phyloP scores from a whole-genome alignment of 495 filamentous ascomycete genomes.

The Xylaria flabelliformis region DNA sequence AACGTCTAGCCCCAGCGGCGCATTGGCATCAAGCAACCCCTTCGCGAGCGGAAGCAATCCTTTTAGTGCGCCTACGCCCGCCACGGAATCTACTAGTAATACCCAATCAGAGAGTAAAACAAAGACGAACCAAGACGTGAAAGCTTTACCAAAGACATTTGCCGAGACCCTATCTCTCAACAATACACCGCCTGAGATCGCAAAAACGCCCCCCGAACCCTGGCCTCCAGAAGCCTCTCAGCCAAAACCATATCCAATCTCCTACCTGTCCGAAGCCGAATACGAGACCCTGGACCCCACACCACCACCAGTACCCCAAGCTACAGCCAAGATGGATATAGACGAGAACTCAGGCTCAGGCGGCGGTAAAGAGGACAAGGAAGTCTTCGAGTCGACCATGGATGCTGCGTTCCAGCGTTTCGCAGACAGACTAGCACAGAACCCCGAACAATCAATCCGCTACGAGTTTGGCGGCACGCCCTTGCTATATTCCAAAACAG shows the following conservation, averaged over 20 bases:
- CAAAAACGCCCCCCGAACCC: constrained; percentile 61
- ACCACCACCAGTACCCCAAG: constrained; percentile 48
- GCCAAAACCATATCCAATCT: constrained; percentile 73
- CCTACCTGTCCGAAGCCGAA: constrained; percentile 84
- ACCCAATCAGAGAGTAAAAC: background rate
- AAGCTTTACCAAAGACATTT: constrained; percentile 72
- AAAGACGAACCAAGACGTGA: constrained; percentile 35
- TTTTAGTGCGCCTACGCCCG: constrained; percentile 32
- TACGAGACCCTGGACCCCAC: constrained; percentile 79
- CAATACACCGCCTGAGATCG: constrained; percentile 41
- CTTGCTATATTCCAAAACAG: constrained; percentile 78
- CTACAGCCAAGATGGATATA: constrained; percentile 63
- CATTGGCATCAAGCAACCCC: constrained; percentile 35
- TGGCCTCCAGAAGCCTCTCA: constrained; percentile 75
- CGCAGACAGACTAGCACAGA: constrained; percentile 84
- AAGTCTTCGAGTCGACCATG: constrained; percentile 79
- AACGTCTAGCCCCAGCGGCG: constrained; percentile 17
- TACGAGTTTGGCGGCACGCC: constrained; percentile 88
- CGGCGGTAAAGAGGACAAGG: constrained; percentile 72
- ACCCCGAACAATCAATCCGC: constrained; percentile 91
- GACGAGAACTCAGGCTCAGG: constrained; percentile 50
- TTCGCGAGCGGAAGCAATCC: constrained; percentile 39
- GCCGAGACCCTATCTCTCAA: constrained; percentile 63
- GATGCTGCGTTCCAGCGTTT: constrained; percentile 93
- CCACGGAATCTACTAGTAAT: constrained; percentile 37